Evolutionary conservation across 2,329 filamentous ascomycete genomes (phyloP), one percentile per base, ranked within the genome.

Genomic region (Aspergillus ruber): DNA sequence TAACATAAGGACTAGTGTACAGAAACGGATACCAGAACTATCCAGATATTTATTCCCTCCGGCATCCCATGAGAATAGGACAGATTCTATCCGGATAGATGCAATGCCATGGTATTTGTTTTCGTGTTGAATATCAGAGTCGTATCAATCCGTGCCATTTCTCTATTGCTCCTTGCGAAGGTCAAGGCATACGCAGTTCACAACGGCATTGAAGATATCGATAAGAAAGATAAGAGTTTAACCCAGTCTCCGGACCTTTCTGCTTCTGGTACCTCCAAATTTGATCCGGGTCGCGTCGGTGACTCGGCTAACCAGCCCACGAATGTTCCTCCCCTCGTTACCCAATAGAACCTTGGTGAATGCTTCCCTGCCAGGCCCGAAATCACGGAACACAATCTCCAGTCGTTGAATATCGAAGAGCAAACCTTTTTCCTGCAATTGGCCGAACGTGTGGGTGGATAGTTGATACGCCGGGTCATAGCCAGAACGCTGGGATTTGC

Each of bases 401-500:
- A 98, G 66, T 47, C 80, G 76, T 54, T 82, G 74, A 48, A 97
- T 94, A 58, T 88, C 82, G 55, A 82, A 74, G 61, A 89, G 75
- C 74, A 88, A 82, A 38, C 87, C 88, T 59, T 81, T 82, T 69
- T 95, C 89, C 65, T 90, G 83, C 55, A 98, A 85, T 66, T 85
- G 82, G 66, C 85, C 85, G 65, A 97, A 81, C 21, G 91, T 82
- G 65, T 90, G 91, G 15, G 87, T 84, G 4, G 85, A 83, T 43
- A 98, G 74, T 67, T 97, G 94, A 71, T 95, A 96, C 3, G 85
- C 91, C 15, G 91, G 85, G 71, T 98, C 93, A 72, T 93, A 98
- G 48, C 82, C 80, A 52, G 86, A 84, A 55, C 93, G 82, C 43
- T 84, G 82, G 15, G 82, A 76, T 72, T 97, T 94, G 61, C 79